phyloP scores from a whole-genome alignment of 306 rosid genomes.

The Gleditsia sinensis region DNA sequence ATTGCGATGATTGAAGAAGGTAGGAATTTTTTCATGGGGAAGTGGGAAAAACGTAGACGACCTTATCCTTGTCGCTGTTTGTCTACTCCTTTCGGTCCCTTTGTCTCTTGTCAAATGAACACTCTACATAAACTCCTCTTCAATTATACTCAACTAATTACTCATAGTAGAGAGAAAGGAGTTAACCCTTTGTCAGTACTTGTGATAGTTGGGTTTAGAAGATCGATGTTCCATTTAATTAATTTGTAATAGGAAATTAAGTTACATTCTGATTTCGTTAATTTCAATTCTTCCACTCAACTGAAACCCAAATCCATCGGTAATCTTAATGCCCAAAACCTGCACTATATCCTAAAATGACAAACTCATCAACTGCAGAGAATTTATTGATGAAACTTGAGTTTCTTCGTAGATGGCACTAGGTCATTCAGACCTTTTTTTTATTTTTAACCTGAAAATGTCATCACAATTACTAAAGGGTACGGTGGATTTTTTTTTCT shows the following conservation, averaged over 20 bases:
- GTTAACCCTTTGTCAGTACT: neutral
- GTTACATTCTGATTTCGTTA: neutral
- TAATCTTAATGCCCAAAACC: neutral
- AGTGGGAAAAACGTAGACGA: conserved; percentile 27
- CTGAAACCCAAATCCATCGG: neutral
- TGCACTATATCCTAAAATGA: too few relatives aligned
- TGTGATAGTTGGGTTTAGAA: neutral
- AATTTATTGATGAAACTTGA: too few relatives aligned
- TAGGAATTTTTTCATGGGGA: conserved; percentile 29
- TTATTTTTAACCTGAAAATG: neutral
- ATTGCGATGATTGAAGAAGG: neutral
- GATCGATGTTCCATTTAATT: neutral
- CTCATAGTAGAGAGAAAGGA: neutral
- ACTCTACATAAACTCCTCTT: neutral
- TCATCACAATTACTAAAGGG: too few relatives aligned
- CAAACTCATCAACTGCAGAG: too few relatives aligned
- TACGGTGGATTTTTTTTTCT: too few relatives aligned
- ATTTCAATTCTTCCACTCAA: neutral
- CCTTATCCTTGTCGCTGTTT: conserved; percentile 44
- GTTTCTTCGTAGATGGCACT: neutral
- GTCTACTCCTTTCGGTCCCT: conserved; percentile 55
- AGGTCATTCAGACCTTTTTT: too few relatives aligned
- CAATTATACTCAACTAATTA: neutral
- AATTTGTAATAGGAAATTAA: too few relatives aligned
- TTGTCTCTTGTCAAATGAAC: conserved; percentile 41